Evolutionary conservation across 768 basidiomycete genomes (phyloP), one percentile per base, ranked within the genome.

Genomic region (Pleurotus salmoneostramineus): DNA sequence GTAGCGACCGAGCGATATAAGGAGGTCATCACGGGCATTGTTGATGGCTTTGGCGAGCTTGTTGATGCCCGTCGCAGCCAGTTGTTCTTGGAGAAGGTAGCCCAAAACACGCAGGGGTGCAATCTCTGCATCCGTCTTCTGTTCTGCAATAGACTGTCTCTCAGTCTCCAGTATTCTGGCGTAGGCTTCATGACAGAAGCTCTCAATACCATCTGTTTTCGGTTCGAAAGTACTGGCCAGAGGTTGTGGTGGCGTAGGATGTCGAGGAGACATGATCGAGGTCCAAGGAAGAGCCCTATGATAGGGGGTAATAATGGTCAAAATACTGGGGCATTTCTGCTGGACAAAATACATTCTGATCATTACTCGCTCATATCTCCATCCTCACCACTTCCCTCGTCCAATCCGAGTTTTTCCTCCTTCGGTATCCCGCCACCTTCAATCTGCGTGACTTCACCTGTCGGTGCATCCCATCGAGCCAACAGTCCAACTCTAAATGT

Each of bases 401-500:
- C 71, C 37, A 60, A 73, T 2, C 60, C 68, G 15, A 61, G 71
- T 54, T 68, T 72, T 59, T 77, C 77, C 11, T 69, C 72, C 31
- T 70, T 63, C 46, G 67, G 60, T 32, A 82, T 61, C 27, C 71
- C 72, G 42, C 71, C 70, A 7, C 78, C 74, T 56, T 83, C 85
- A 14, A 87, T 68, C 69, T 87, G 78, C 1, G 77, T 74, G 37
- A 93, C 85, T 63, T 84, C 77, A 17, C 85, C 90, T 34, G 77
- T 84, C 58, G 73, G 76, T 48, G 86, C 81, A 62, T 88, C 84
- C 91, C 91, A 94, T 58, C 87, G 75, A 44, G 84, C 81, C 56
- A 83, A 78, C 58, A 93, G 70, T n/a, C 77, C 80, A 21, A 93
- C 85, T 60, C 83, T 78, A 71, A 95, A 95, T 49, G 79, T 81